phyloP scores from a whole-genome alignment of 2,329 filamentous ascomycete genomes.

The Ceratocystiopsis minuta region DNA sequence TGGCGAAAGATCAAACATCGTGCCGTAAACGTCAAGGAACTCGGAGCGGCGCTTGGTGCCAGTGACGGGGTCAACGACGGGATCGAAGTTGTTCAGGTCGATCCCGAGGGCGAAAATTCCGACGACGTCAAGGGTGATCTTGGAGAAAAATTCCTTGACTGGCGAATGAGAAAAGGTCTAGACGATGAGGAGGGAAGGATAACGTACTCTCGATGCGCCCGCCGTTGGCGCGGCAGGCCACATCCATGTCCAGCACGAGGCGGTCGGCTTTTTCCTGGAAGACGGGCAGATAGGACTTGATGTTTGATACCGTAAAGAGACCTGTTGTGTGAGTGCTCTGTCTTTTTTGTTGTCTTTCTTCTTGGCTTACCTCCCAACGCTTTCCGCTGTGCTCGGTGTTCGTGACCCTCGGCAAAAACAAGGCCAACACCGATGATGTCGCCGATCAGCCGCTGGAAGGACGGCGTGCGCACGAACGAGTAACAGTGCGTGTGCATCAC shows the following conservation, averaged over 20 bases:
- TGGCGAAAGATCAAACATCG: constrained; percentile 15
- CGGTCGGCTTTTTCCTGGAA: constrained; percentile 17
- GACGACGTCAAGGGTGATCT: constrained; percentile 18
- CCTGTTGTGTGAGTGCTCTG: constrained; percentile 9
- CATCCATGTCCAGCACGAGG: constrained; percentile 8
- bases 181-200: not conserved
- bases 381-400: constrained; percentile 17
- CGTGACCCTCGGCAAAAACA: constrained; percentile 19
- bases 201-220: constrained; percentile 14
- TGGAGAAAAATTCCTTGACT: constrained; percentile 15
- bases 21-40: constrained; percentile 16
- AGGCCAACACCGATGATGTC: constrained; percentile 20
- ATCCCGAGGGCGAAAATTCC: constrained; percentile 18
- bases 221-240: constrained; percentile 12
- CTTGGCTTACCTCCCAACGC: constrained; percentile 13
- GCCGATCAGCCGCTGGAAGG: constrained; percentile 16
- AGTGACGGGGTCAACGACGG: too few species aligned
- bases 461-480: constrained; percentile 19
- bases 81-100: constrained; percentile 14
- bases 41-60: constrained; percentile 3
- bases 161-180: too few species aligned
- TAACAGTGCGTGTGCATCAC: constrained; percentile 23
- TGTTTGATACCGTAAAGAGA: constrained; percentile 18
- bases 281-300: constrained; percentile 20
- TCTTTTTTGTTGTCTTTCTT: not conserved